A percentile compares a stretch with the other conserved stretches of the same genome.
Conservation (phyloP, 306 rosid genomes). For the Castanea mollissima region DNA sequence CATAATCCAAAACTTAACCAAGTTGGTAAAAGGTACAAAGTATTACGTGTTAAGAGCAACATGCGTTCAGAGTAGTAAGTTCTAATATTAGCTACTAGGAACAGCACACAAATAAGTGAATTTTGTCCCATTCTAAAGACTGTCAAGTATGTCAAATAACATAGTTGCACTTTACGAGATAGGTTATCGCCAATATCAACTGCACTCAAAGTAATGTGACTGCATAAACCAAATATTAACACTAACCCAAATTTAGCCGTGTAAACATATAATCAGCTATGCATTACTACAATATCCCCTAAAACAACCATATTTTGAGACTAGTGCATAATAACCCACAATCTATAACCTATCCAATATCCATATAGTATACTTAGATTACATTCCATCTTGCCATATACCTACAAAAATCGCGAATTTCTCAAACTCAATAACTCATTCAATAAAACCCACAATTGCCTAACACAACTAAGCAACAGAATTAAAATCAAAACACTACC, state of each 20-base stretch:
- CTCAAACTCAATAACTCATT: neutral
- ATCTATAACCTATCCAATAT: neutral
- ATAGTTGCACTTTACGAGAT: no score
- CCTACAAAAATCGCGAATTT: neutral
- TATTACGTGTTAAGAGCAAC: no score
- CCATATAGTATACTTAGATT: neutral
- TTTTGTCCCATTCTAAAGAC: no score
- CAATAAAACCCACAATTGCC: neutral
- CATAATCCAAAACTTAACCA: no score
- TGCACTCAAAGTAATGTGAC: neutral
- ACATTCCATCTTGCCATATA: neutral
- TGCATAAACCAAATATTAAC: neutral
- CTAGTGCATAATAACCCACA: neutral
- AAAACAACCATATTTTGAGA: neutral
- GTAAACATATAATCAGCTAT: neutral
- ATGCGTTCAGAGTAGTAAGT: no score
- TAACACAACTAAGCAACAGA: neutral
- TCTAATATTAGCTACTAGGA: no score
- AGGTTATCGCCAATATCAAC: no score
- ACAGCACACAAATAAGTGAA: no score
- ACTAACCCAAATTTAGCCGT: neutral
- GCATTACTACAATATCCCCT: neutral
- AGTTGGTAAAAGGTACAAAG: no score
- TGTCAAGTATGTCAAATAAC: no score
- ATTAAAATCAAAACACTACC: slow-evolving; percentile 38